A percentile compares a stretch with the other conserved stretches of the same genome.
Conservation (phyloP, 441 rosid genomes). For the Croton laevigatus region DNA sequence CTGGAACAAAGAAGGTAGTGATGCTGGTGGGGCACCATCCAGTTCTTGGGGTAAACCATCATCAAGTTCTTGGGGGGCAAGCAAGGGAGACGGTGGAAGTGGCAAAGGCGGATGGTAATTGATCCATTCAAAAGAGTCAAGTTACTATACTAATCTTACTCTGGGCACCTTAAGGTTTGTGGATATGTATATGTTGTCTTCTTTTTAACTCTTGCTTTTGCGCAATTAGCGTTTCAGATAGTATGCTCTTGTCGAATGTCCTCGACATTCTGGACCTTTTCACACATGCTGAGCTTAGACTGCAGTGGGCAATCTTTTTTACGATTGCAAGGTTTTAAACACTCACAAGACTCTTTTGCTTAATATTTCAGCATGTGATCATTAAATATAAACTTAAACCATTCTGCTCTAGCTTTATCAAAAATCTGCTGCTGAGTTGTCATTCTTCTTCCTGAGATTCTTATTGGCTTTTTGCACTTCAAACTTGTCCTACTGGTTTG, state of each 20-base stretch:
- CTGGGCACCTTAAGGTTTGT: neutral
- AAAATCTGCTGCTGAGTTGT: too few relatives aligned
- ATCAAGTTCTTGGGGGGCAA: conserved; percentile 33
- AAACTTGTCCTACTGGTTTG: too few relatives aligned
- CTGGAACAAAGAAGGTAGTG: conserved; percentile 27
- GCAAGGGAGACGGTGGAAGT: conserved; percentile 20
- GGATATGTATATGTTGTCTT: neutral
- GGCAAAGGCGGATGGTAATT: neutral
- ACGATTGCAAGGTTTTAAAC: neutral
- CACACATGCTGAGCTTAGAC: neutral
- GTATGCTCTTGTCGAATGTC: neutral
- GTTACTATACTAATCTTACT: neutral
- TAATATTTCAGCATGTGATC: neutral
- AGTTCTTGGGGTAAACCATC: conserved; percentile 28
- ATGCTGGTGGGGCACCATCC: conserved; percentile 17
- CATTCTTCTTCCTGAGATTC: too few relatives aligned
- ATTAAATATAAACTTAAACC: too few relatives aligned
- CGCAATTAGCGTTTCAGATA: neutral
- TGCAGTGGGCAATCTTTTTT: neutral
- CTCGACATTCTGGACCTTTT: neutral
- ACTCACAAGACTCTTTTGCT: too few relatives aligned
- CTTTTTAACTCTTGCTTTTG: neutral
- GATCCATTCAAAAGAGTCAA: neutral
- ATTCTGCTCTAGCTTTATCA: too few relatives aligned
- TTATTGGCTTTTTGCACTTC: too few relatives aligned